phyloP scores from a whole-genome alignment of 2,329 filamentous ascomycete genomes.

The Alternaria panax region DNA sequence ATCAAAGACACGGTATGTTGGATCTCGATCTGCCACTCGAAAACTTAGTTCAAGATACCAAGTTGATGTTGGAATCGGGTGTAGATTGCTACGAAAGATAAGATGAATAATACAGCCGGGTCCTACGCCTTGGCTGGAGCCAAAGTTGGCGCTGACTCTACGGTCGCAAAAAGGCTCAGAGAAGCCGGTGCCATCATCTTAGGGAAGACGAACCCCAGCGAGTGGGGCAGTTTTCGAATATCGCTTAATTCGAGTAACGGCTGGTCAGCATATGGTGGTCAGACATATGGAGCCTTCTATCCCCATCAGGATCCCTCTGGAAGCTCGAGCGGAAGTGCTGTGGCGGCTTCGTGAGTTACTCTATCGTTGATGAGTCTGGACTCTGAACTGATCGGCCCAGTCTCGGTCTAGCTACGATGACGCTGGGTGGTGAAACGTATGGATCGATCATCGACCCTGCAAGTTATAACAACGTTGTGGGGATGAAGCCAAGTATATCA shows the following conservation, averaged over 20 bases:
- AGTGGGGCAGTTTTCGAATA: constrained; percentile 66
- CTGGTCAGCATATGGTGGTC: constrained; percentile 43
- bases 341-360: constrained; percentile 68
- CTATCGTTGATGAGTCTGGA: too few relatives aligned
- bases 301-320: constrained; percentile 72
- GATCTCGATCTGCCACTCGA: too few relatives aligned
- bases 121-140: constrained; percentile 71
- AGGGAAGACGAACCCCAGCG: constrained; percentile 72
- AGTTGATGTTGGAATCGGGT: neutral
- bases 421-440: constrained; percentile 70
- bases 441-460: constrained; percentile 73
- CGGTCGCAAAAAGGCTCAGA: constrained; percentile 68
- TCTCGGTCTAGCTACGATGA: neutral
- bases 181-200: constrained; percentile 72
- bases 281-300: constrained; percentile 65
- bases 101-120: constrained; percentile 77
- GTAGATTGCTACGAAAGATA: constrained; percentile 63
- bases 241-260: constrained; percentile 46
- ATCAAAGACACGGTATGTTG: constrained; percentile 66
- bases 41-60: too few relatives aligned
- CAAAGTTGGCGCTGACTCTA: constrained; percentile 71
- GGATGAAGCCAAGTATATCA: constrained; percentile 69
- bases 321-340: constrained; percentile 71
- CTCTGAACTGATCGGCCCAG: neutral
- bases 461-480: constrained; percentile 72